Evolutionary conservation across 768 basidiomycete genomes (phyloP), one percentile per base, ranked within the genome.

Genomic region (Agaricus blazei): DNA sequence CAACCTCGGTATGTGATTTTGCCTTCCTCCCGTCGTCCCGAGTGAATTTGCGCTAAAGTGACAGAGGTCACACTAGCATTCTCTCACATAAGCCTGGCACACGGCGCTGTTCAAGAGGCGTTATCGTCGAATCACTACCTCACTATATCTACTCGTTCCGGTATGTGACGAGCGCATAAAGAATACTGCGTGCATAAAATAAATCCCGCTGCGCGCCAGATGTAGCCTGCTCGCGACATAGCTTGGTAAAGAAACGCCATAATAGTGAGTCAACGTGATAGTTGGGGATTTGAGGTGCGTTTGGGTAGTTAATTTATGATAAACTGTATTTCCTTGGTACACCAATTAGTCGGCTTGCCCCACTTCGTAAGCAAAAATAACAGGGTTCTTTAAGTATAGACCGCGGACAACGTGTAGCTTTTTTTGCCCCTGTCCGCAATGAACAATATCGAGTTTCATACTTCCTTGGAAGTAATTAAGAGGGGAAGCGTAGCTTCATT

Each of bases 391-490:
- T 26, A 43, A 3, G 31, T 27, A n/a, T 48, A n/a, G 40, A 50
- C 62, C 64, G 60, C 63, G 64, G 59, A 65, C 58, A 59, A 61
- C 64, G 56, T 57, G 64, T 59, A 64, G 51, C 60, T 61, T 61
- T 46, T 40, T 37, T 31, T 51, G 49, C 27, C 38, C 36, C 56
- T 59, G 36, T 48, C 52, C 57, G 56, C 58, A 24, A 43, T 58
- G 56, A 53, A 37, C 31, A 37, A 49, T 50, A 42, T 42, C 44
- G 47, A 49, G 42, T 34, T 59, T 54, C 56, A 56, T 58, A 53
- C 56, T 58, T 54, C 52, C 61, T 26, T 42, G 56, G 27, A 52
- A 50, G 41, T 59, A 60, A 44, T 51, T 42, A 37, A 57, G 59
- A 43, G 50, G 54, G 42, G 36, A 43, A 36, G 54, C 41, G 36